A percentile compares a stretch with the other conserved stretches of the same genome.
Conservation (phyloP, 768 basidiomycete genomes). For the Hericium coralloides region DNA sequence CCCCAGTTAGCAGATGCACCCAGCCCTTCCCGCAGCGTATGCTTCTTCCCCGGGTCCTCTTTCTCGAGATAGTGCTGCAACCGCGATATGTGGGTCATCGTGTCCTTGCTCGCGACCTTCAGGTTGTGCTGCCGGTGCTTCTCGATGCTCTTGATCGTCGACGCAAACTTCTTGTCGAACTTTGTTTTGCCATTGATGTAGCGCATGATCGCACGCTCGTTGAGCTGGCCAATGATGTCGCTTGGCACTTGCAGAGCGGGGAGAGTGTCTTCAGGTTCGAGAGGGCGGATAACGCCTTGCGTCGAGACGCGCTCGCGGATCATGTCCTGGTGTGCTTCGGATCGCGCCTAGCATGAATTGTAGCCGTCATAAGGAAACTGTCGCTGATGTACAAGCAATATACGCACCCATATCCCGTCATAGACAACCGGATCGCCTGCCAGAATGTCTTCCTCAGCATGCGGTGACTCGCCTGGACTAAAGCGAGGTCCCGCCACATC, state of each 20-base stretch:
- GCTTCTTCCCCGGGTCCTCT: constrained; percentile 9
- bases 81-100: constrained; percentile 40
- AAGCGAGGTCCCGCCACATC: constrained; percentile 18
- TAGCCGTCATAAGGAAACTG: background rate
- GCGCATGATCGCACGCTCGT: constrained; percentile 68
- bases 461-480: constrained; percentile 10
- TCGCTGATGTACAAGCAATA: background rate
- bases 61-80: constrained; percentile 30
- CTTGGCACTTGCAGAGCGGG: constrained; percentile 54
- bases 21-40: constrained; percentile 15
- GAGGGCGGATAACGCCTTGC: constrained; percentile 68
- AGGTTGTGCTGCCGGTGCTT: constrained; percentile 58
- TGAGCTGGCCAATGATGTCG: constrained; percentile 63
- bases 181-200: constrained; percentile 54
- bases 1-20: constrained; percentile 50
- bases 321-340: constrained; percentile 46
- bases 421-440: constrained; percentile 65
- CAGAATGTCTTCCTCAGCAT: constrained; percentile 7
- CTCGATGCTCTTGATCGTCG: constrained; percentile 48
- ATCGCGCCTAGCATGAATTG: constrained; percentile 17
- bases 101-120: constrained; percentile 56
- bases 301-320: constrained; percentile 87
- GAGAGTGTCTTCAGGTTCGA: constrained; percentile 67
- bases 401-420: constrained; percentile 34
- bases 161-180: constrained; percentile 63